Conservation (phyloP, 169 alveolate genomes). For the Miamiensis avidus region DNA sequence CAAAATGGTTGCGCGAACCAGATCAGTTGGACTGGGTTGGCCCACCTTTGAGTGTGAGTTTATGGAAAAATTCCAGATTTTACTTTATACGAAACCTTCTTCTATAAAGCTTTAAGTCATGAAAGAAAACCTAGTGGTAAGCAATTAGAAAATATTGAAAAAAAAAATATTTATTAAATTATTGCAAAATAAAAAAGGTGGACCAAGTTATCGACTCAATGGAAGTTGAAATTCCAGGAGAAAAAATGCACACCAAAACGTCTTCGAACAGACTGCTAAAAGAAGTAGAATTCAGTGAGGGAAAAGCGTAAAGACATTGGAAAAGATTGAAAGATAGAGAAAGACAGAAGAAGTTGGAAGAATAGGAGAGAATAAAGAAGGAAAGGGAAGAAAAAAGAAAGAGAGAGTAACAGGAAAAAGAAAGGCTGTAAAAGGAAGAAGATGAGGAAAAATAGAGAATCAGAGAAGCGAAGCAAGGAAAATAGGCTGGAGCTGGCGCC, state of each 20-base stretch:
- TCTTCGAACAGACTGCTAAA: conserved; percentile 26
- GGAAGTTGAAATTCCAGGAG: conserved; percentile 49
- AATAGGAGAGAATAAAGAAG: background rate
- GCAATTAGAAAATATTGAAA: background rate
- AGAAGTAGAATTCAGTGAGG: conserved; percentile 37
- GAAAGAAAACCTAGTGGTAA: background rate
- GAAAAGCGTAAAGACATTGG: conserved; percentile 17
- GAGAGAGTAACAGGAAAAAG: conserved; percentile 11
- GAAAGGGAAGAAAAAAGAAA: background rate
- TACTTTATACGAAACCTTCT: conserved; percentile 39
- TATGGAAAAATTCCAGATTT: conserved; percentile 42
- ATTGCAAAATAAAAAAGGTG: background rate
- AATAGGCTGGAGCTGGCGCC: background rate
- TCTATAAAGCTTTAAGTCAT: conserved; percentile 29
- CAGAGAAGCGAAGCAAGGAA: background rate
- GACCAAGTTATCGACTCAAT: conserved; percentile 28
- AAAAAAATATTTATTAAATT: too few species aligned
- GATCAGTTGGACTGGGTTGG: conserved; percentile 23
- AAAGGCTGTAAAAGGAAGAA: background rate
- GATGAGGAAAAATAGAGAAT: conserved; percentile 5
- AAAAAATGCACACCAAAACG: conserved; percentile 29
- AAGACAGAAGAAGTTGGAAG: background rate
- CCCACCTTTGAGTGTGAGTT: conserved; percentile 38
- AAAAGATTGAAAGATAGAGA: conserved; percentile 24
- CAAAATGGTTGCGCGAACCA: conserved; percentile 24